A percentile compares a stretch with the other conserved stretches of the same genome.
Conservation (phyloP, 2,329 filamentous ascomycete species). For the Trichoderma breve region DNA sequence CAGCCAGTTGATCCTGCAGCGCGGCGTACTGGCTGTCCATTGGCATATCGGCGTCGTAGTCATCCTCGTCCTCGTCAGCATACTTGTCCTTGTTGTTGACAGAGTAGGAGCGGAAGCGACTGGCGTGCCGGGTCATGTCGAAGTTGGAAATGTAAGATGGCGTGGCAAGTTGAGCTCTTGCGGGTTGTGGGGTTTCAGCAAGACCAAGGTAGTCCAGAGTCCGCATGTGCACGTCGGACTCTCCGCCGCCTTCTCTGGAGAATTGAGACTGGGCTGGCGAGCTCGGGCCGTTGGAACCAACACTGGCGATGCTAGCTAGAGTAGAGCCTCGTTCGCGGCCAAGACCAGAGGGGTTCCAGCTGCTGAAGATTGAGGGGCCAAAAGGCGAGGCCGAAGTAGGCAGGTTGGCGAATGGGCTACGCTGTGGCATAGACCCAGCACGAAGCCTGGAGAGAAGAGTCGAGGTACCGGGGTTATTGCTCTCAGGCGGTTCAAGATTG, state of each 20-base stretch:
- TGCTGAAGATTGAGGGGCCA: slow-evolving; percentile 85
- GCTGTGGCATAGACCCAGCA: slow-evolving; percentile 91
- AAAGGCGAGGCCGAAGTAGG: slow-evolving; percentile 66
- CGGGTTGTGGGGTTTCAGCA: slow-evolving; percentile 85
- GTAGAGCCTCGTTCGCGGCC: slow-evolving; percentile 83
- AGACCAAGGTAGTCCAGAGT: slow-evolving; percentile 95
- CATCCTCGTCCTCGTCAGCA: slow-evolving; percentile 74
- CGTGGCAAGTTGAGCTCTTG: slow-evolving; percentile 69
- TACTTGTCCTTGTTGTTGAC: slow-evolving; percentile 99
- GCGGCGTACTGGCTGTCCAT: slow-evolving; percentile 58
- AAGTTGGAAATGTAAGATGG: slow-evolving; percentile 75
- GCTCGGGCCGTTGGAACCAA: slow-evolving; percentile 84
- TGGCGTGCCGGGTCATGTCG: slow-evolving; percentile 73
- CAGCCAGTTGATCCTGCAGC: slow-evolving; percentile 61
- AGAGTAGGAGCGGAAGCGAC: slow-evolving; percentile 92
- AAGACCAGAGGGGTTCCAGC: slow-evolving; percentile 67
- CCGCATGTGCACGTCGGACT: slow-evolving; percentile 82
- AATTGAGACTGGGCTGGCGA: slow-evolving; percentile 86
- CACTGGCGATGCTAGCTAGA: slow-evolving; percentile 76
- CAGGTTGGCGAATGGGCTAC: slow-evolving; percentile 63
- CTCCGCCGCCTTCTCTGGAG: slow-evolving; percentile 77
- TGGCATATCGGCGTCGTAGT: slow-evolving; percentile 58
- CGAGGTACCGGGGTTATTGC: slow-evolving; percentile 53
- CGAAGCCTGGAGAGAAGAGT: slow-evolving; percentile 80
- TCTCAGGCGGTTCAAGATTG: slow-evolving; percentile 48